Percentiles rank a stretch among this genome's conserved stretches.
Conservation (phyloP, 2,329 filamentous ascomycete genomes). For the Teratosphaeriaceae sp. region DNA sequence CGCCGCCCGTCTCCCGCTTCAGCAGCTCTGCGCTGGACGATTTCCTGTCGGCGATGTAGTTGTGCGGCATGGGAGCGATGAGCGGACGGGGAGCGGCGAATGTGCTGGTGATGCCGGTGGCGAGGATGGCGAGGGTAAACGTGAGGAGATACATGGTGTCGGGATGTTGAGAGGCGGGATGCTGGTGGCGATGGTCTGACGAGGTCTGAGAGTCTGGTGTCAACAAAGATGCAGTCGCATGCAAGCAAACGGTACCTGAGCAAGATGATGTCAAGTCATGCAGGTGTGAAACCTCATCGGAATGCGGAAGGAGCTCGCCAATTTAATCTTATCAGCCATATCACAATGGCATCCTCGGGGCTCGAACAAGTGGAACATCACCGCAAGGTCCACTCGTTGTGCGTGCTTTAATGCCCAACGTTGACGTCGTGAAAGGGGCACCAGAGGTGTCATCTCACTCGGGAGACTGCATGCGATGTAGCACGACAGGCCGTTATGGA, state of each 20-base stretch:
- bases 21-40: neutral
- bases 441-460: too few species aligned
- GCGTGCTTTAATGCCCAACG: too few species aligned
- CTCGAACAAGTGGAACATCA: neutral
- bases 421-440: too few species aligned
- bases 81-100: neutral
- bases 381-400: too few species aligned
- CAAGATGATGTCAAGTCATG: neutral
- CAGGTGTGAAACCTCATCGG: neutral
- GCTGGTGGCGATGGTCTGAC: too few species aligned
- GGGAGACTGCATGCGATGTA: too few species aligned
- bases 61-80: neutral
- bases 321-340: neutral
- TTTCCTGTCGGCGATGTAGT: neutral
- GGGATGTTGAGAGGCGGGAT: neutral
- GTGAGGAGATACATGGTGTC: neutral
- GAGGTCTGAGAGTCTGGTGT: too few species aligned
- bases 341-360: too few species aligned
- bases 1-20: neutral
- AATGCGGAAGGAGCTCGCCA: neutral
- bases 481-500: too few species aligned
- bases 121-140: neutral
- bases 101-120: neutral
- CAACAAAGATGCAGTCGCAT: neutral
- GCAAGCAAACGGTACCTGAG: neutral